phyloP scores from a whole-genome alignment of 2,329 filamentous ascomycete genomes.

The Fusarium ramigenum region DNA sequence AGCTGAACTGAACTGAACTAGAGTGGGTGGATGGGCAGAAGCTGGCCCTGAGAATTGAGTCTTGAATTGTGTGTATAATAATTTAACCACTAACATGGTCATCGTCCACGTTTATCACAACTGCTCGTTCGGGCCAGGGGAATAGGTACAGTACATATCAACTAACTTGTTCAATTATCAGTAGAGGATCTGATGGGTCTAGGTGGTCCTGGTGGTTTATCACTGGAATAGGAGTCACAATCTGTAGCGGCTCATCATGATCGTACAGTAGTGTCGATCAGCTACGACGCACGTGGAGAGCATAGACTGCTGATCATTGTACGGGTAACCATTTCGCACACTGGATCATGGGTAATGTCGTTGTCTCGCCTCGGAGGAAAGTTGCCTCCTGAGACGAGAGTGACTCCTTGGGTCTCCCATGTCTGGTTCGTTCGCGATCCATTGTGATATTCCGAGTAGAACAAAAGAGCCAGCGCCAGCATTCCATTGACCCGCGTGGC shows the following conservation, averaged over 20 bases:
- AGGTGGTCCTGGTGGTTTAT: neutral
- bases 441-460: constrained; percentile 1
- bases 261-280: constrained; percentile 4
- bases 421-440: constrained; percentile 1
- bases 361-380: constrained; percentile 17
- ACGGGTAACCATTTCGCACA: neutral
- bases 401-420: neutral
- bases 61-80: neutral
- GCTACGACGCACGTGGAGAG: constrained; percentile 12
- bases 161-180: neutral
- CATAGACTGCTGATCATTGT: constrained; percentile 24
- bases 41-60: constrained; percentile 5
- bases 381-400: constrained; percentile 18
- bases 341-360: constrained; percentile 8
- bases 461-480: constrained; percentile 5
- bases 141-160: neutral
- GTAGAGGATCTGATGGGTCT: neutral
- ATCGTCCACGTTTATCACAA: neutral
- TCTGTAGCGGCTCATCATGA: constrained; percentile 1
- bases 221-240: neutral
- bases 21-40: constrained; percentile 1
- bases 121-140: neutral
- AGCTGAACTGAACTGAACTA: neutral
- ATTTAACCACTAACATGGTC: neutral
- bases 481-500: constrained; percentile 44